These are phyloP conservation scores for Cylindrotheca closterium DNA, from an alignment of 108 stramenopile species.

Conservation along the genomic window DNA sequence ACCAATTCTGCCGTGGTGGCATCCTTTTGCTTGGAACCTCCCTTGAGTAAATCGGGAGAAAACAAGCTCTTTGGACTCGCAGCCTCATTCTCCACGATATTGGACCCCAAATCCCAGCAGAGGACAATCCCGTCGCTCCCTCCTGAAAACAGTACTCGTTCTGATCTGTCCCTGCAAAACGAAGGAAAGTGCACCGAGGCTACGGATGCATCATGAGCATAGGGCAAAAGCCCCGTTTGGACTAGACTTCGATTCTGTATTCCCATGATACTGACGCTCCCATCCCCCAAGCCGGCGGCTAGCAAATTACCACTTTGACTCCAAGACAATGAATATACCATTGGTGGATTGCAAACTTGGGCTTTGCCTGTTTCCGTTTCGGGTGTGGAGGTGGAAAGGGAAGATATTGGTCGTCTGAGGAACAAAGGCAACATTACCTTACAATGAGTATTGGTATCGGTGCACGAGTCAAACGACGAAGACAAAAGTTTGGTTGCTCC, in stretches of 20 bases:
- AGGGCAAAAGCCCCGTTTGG: slow-evolving; percentile 39
- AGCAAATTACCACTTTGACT: slow-evolving; percentile 59
- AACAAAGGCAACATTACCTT: not conserved
- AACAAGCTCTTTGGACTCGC: slow-evolving; percentile 30
- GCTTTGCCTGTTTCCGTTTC: slow-evolving; percentile 16
- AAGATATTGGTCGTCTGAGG: slow-evolving; percentile 35
- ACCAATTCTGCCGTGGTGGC: slow-evolving; percentile 4
- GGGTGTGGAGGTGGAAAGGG: slow-evolving; percentile 24
- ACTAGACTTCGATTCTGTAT: slow-evolving; percentile 46
- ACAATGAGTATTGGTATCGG: not conserved
- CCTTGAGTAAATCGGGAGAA: not conserved
- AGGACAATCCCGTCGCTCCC: slow-evolving; percentile 71
- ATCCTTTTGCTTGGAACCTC: not conserved
- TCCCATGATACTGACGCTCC: slow-evolving; percentile 41
- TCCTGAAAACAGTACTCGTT: slow-evolving; percentile 64
- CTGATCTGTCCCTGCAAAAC: slow-evolving; percentile 39
- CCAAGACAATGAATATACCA: slow-evolving; percentile 79
- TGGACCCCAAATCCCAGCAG: slow-evolving; percentile 71
- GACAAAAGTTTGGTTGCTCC: not conserved
- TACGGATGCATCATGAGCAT: slow-evolving; percentile 60
- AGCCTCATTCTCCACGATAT: slow-evolving; percentile 25
- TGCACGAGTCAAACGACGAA: not conserved
- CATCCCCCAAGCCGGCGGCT: slow-evolving; percentile 79
- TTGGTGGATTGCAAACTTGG: slow-evolving; percentile 86
- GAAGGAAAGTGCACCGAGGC: slow-evolving; percentile 66